Evolutionary conservation across 2,329 filamentous ascomycete genomes (phyloP).

Genomic region (Aspergillus chevalieri): DNA sequence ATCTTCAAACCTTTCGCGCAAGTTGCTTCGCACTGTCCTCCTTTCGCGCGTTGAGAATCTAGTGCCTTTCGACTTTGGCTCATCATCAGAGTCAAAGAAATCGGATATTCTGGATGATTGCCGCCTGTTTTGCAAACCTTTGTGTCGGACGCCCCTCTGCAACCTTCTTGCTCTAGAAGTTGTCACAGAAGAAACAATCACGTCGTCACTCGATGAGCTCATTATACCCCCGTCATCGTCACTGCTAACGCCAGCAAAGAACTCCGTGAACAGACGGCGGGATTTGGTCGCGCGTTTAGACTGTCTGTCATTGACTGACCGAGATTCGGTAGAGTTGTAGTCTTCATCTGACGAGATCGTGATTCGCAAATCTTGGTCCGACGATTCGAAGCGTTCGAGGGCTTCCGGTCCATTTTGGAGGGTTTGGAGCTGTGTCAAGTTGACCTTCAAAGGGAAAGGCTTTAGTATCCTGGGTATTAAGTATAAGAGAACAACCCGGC

Average conservation of each 20-base stretch:
- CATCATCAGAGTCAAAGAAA: constrained; percentile 10
- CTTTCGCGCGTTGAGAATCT: constrained; percentile 28
- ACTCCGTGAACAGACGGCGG: constrained; percentile 14
- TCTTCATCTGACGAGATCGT: constrained; percentile 8
- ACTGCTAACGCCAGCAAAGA: constrained; percentile 13
- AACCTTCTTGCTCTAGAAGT: constrained; percentile 10
- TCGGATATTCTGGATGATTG: constrained; percentile 4
- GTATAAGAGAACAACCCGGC: not conserved
- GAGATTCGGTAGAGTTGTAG: constrained; percentile 3
- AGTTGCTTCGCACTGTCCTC: constrained; percentile 27
- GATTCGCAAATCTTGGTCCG: not conserved
- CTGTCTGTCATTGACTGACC: not conserved
- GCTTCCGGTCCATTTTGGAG: constrained; percentile 24
- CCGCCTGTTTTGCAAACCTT: constrained; percentile 4
- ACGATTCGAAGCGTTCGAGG: constrained; percentile 14
- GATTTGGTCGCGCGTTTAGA: constrained; percentile 6
- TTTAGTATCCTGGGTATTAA: not conserved
- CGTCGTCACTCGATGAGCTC: constrained; percentile 18
- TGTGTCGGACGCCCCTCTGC: constrained; percentile 5
- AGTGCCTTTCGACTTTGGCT: constrained; percentile 9
- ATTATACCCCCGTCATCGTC: constrained; percentile 9
- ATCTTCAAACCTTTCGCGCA: constrained; percentile 40
- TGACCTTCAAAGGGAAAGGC: constrained; percentile 18
- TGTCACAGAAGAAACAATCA: constrained; percentile 9
- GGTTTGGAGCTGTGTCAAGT: constrained; percentile 18